Evolutionary conservation across 352 stramenopile species (phyloP).

Genomic region (Phytophthora multivora): DNA sequence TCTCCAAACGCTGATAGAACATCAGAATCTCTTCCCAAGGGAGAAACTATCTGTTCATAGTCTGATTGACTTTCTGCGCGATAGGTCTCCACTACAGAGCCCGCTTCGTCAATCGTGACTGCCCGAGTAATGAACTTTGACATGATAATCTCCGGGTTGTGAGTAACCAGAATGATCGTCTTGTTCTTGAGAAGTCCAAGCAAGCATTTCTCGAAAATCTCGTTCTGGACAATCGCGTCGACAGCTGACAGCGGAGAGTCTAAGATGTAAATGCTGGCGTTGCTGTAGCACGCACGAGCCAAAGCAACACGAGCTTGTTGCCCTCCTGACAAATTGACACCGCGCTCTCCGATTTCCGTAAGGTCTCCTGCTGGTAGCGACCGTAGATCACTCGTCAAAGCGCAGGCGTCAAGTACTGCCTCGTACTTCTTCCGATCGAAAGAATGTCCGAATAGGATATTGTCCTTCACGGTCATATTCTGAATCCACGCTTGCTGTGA

Average conservation of each 20-base stretch:
- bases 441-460: constrained; percentile 93
- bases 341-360: constrained; percentile 96
- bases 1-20: constrained; percentile 10
- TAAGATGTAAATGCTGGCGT: constrained; percentile 80
- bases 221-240: constrained; percentile 92
- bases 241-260: constrained; percentile 94
- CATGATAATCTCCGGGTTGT: constrained; percentile 81
- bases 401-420: constrained; percentile 77
- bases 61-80: constrained; percentile 8
- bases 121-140: constrained; percentile 30
- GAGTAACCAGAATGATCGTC: constrained; percentile 92
- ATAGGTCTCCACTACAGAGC: constrained; percentile 19
- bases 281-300: constrained; percentile 75
- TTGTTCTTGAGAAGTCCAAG: constrained; percentile 46
- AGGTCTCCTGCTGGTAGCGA: constrained; percentile 83
- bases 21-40: constrained; percentile 14
- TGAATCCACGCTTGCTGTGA: constrained; percentile 95
- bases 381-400: constrained; percentile 83
- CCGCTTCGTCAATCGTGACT: constrained; percentile 28
- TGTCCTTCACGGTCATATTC: constrained; percentile 93
- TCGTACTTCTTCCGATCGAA: constrained; percentile 61
- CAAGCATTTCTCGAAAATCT: constrained; percentile 87
- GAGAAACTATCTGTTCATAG: constrained; percentile 27
- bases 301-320: constrained; percentile 88
- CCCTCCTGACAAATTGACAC: constrained; percentile 94